Base-by-base conservation (phyloP, 352 stramenopile genomes). In the Plasmopara viticola region DNA sequence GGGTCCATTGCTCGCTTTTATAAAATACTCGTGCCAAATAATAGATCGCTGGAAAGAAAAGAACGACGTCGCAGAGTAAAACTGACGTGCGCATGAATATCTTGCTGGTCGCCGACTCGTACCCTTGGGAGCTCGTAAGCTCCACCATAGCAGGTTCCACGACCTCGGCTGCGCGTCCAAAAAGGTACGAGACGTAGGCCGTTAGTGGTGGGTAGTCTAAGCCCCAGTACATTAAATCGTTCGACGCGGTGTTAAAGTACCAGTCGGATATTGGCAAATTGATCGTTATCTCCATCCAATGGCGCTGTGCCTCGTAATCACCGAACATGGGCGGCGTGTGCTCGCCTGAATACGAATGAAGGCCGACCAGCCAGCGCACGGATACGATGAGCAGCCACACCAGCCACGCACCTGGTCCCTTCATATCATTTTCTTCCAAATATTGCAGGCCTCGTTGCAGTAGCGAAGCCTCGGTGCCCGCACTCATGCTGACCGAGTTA, bases 271-370 rank as follows among this genome's bases (percentile, higher is more conserved):
- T 48, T 0, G 95, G 95, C 49, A 98, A 57, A 50, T 96, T 75
- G 40, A 82, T 79, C 28, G 96, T 98, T 44, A 99, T 77, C 76
- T 99, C 96, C 95, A 99, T 99, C 96, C 96, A 99, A 72, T 99
- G 96, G 33, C 96, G 87, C 69, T 99, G 96, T 4, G 96, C 96
- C 65, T 99, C 96, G 70, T 97, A 99, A 67, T 99, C 96, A 34
- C 96, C 96, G 60, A 94, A 96, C 74, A 95, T 89, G 14, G 87
- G 85, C 41, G 80, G 69, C 33, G 64, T 87, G 43, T 50, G 47
- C n/a, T 70, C 72, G 13, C 86, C 86, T 7, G 84, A 95, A 72
- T 94, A 96, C 50, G 71, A 77, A 46, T 94, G 75, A 5, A 95
- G 64, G 0, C 81, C 77, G 9, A 93, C 78, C 29, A 90, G 38